These are phyloP conservation scores for Anacardium occidentale DNA, from an alignment of 345 rosid species.

Conservation along the genomic window DNA sequence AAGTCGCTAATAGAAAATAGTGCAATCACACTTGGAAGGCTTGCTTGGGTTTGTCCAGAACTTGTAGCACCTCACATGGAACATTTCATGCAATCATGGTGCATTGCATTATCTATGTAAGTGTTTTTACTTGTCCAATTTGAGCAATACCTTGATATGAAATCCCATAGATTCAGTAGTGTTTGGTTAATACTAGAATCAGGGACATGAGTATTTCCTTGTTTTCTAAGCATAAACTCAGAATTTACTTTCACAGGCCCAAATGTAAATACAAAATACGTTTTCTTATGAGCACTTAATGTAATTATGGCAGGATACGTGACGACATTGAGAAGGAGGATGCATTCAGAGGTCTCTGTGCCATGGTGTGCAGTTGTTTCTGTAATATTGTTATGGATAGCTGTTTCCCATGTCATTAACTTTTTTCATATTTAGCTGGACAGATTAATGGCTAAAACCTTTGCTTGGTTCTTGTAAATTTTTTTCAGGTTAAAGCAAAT, in stretches of 20 bases:
- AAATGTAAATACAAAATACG: background rate
- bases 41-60: constrained; percentile 98
- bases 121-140: constrained; percentile 24
- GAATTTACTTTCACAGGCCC: background rate
- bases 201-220: background rate
- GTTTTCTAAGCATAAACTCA: background rate
- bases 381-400: background rate
- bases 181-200: constrained; percentile 5
- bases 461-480: constrained; percentile 13
- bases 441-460: background rate
- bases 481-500: constrained; percentile 75
- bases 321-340: constrained; percentile 99
- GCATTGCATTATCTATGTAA: constrained; percentile 83
- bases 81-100: constrained; percentile 98
- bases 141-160: constrained; percentile 13
- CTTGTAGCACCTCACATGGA: constrained; percentile 96
- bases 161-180: background rate
- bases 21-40: constrained; percentile 97
- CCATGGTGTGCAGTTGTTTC: constrained; percentile 56
- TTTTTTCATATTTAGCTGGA: background rate
- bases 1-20: constrained; percentile 89
- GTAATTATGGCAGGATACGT: constrained; percentile 62
- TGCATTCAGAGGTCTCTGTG: constrained; percentile 95
- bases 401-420: background rate
- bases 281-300: constrained; percentile 12